A percentile compares a stretch with the other conserved stretches of the same genome.
Conservation (phyloP, 2,329 filamentous ascomycete genomes). For the Colletotrichum musae region DNA sequence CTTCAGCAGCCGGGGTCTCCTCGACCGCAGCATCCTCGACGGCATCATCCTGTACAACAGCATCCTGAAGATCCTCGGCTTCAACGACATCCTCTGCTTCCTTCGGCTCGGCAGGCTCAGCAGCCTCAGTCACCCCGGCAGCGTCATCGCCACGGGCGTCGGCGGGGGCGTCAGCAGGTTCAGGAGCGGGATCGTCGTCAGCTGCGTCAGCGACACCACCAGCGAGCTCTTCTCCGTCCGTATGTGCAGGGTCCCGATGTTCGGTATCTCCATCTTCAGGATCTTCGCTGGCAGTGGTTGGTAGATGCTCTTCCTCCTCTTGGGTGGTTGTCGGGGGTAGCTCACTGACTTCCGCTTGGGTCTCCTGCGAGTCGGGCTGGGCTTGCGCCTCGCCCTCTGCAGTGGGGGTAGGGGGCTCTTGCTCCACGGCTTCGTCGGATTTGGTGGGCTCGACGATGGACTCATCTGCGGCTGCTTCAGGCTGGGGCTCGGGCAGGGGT, state of each 20-base stretch:
- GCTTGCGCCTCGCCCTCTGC: constrained; percentile 47
- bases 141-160: constrained; percentile 16
- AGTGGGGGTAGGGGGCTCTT: not conserved
- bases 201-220: constrained; percentile 32
- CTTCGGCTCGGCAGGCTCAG: not conserved
- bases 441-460: not conserved
- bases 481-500: not conserved
- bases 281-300: constrained; percentile 37
- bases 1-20: not conserved
- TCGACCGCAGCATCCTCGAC: not conserved
- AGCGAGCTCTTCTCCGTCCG: constrained; percentile 31
- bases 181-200: constrained; percentile 29
- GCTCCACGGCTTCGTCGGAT: not conserved
- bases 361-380: constrained; percentile 46
- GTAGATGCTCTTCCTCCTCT: constrained; percentile 29
- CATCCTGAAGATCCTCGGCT: too few relatives aligned
- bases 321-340: constrained; percentile 17
- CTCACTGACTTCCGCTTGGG: constrained; percentile 36
- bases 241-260: constrained; percentile 27
- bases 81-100: not conserved
- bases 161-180: constrained; percentile 26
- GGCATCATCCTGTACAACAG: not conserved
- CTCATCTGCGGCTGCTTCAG: not conserved
- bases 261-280: constrained; percentile 35
- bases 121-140: constrained; percentile 3